These are phyloP conservation scores for Plasmodium coatneyi DNA, from an alignment of 169 alveolate species.

Conservation along the genomic window DNA sequence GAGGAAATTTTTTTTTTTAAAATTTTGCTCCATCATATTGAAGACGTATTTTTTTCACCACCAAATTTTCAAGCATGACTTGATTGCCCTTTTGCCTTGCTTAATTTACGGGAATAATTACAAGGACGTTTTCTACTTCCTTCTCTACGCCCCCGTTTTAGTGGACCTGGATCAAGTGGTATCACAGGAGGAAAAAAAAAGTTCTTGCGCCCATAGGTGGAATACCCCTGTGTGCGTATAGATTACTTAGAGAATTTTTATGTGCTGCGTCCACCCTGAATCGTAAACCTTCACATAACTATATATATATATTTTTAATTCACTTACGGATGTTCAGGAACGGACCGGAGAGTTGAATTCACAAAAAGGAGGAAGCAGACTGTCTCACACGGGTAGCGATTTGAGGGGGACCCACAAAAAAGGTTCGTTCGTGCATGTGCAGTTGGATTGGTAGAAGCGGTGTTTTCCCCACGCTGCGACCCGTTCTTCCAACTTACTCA, in stretches of 20 bases:
- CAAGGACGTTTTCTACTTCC: slow-evolving; percentile 29
- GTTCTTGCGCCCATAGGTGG: neutral
- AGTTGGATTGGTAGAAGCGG: neutral
- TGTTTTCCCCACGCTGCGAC: neutral
- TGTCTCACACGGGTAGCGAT: neutral
- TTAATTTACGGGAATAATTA: slow-evolving; percentile 36
- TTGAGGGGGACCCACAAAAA: neutral
- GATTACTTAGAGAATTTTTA: neutral
- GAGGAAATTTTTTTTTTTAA: slow-evolving; percentile 30
- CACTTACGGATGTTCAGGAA: neutral
- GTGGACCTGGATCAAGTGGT: slow-evolving; percentile 13
- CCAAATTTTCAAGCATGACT: slow-evolving; percentile 40
- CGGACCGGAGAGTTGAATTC: neutral
- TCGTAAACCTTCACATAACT: neutral
- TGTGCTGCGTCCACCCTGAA: neutral
- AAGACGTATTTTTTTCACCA: slow-evolving; percentile 28
- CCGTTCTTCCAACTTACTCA: neutral
- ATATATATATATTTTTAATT: no score
- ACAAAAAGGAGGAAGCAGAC: neutral
- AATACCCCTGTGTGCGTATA: neutral
- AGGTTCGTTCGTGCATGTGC: neutral
- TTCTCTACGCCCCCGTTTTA: slow-evolving; percentile 23
- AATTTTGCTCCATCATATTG: slow-evolving; percentile 20
- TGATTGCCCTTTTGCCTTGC: slow-evolving; percentile 26
- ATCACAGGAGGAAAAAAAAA: neutral